Evolutionary conservation across 2,329 filamentous ascomycete genomes (phyloP).

Genomic region (Orbilia javanica): DNA sequence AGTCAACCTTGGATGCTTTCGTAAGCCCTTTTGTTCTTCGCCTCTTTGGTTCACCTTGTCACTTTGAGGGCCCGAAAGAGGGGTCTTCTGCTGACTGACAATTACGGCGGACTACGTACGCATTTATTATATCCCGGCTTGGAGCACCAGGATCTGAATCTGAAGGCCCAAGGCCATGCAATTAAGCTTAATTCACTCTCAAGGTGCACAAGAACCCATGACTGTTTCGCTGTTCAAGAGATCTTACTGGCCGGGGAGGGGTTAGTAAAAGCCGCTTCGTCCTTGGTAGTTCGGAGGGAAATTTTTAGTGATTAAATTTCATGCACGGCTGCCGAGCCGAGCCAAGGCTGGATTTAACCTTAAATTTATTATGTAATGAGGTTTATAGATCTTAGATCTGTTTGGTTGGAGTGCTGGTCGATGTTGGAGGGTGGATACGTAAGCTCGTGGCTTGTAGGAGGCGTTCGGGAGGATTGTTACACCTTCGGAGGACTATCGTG

Average conservation of each 20-base stretch:
- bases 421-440: background rate
- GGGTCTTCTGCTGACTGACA: slow-evolving; percentile 2
- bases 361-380: slow-evolving; percentile 19
- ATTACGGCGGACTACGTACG: slow-evolving; percentile 2
- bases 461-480: background rate
- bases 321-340: slow-evolving; percentile 10
- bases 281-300: slow-evolving; percentile 3
- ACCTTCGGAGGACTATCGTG: background rate
- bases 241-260: background rate
- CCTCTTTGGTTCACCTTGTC: background rate
- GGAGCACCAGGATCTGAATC: background rate
- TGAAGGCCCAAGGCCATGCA: background rate
- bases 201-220: background rate
- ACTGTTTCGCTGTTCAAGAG: background rate
- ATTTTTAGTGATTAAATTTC: background rate
- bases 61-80: background rate
- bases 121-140: background rate
- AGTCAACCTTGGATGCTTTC: slow-evolving; percentile 6
- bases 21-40: slow-evolving; percentile 3
- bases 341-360: slow-evolving; percentile 24
- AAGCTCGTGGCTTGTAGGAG: background rate
- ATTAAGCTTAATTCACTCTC: slow-evolving; percentile 14
- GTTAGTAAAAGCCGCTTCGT: background rate
- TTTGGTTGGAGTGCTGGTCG: background rate
- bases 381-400: background rate